These are phyloP conservation scores for Golubevia sp. DNA, from an alignment of 1,284 basidiomycete species.

Conservation along the genomic window DNA sequence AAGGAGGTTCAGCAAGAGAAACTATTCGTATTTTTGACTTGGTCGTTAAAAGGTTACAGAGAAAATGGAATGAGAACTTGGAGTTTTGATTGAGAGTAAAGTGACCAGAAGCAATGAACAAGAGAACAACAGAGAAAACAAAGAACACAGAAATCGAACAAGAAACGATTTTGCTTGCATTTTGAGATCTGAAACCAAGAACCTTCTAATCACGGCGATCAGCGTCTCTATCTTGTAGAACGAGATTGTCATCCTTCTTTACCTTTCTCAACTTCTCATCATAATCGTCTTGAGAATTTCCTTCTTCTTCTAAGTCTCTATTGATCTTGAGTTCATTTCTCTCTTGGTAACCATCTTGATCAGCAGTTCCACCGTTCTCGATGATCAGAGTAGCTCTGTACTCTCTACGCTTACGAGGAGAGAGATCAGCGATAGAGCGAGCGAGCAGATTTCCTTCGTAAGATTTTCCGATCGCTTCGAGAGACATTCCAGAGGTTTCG, in stretches of 20 bases:
- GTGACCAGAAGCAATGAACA: too few species aligned
- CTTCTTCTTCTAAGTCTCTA: neutral
- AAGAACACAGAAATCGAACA: neutral
- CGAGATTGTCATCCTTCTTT: neutral
- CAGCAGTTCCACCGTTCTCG: conserved; percentile 6
- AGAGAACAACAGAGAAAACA: neutral
- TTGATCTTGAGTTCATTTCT: neutral
- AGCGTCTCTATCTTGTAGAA: neutral
- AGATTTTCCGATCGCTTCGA: conserved; percentile 43
- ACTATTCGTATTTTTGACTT: too few species aligned
- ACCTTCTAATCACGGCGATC: neutral
- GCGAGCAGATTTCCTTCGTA: conserved; percentile 47
- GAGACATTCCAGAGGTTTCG: conserved; percentile 44
- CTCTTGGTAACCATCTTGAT: neutral
- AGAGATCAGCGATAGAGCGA: conserved; percentile 37
- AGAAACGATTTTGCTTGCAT: neutral
- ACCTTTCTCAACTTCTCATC: neutral
- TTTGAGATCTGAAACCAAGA: too few species aligned
- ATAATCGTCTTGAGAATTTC: neutral
- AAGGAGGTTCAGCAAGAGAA: too few species aligned
- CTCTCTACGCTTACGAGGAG: conserved; percentile 22
- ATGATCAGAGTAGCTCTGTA: conserved; percentile 22
- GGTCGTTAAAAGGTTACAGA: too few species aligned
- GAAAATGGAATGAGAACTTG: too few species aligned
- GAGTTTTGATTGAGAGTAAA: too few species aligned